These are phyloP conservation scores for Fomitopsis pinicola DNA, from an alignment of 1,284 basidiomycete species.

Conservation along the genomic window DNA sequence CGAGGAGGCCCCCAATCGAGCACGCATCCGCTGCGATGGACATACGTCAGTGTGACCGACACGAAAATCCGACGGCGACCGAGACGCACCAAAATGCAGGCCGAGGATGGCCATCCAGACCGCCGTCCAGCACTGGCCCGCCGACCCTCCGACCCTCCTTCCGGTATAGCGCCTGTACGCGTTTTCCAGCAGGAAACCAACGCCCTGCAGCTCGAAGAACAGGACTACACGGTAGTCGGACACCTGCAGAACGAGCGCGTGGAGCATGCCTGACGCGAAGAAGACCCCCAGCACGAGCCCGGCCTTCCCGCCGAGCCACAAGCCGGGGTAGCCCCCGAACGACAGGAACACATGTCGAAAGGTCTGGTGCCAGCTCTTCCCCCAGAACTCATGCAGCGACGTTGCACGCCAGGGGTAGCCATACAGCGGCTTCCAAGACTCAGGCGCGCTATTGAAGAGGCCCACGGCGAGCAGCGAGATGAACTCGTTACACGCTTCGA, in stretches of 20 bases:
- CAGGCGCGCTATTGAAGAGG: slow-evolving; percentile 45
- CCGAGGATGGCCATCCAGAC: slow-evolving; percentile 52
- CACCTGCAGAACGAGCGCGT: slow-evolving; percentile 59
- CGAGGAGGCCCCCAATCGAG: slow-evolving; percentile 59
- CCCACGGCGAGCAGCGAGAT: slow-evolving; percentile 57
- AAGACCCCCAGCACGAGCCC: slow-evolving; percentile 70
- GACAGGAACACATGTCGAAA: slow-evolving; percentile 66
- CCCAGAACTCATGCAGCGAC: slow-evolving; percentile 70
- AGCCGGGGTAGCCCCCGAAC: slow-evolving; percentile 60
- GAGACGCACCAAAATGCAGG: slow-evolving; percentile 52
- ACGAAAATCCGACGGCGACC: background rate
- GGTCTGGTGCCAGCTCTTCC: slow-evolving; percentile 69
- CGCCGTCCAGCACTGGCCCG: slow-evolving; percentile 64
- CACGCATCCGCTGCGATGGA: slow-evolving; percentile 52
- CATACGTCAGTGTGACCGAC: background rate
- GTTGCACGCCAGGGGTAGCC: slow-evolving; percentile 60
- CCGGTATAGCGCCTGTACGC: slow-evolving; percentile 54
- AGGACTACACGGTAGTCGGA: slow-evolving; percentile 47
- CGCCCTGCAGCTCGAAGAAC: slow-evolving; percentile 62
- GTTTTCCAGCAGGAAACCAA: slow-evolving; percentile 54
- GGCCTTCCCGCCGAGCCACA: slow-evolving; percentile 46
- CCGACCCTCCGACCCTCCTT: slow-evolving; percentile 48
- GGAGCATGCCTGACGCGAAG: slow-evolving; percentile 66
- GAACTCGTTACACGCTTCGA: slow-evolving; percentile 48
- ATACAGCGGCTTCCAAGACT: slow-evolving; percentile 65